phyloP scores from a whole-genome alignment of 2,329 filamentous ascomycete species.

The Beauveria asiatica region DNA sequence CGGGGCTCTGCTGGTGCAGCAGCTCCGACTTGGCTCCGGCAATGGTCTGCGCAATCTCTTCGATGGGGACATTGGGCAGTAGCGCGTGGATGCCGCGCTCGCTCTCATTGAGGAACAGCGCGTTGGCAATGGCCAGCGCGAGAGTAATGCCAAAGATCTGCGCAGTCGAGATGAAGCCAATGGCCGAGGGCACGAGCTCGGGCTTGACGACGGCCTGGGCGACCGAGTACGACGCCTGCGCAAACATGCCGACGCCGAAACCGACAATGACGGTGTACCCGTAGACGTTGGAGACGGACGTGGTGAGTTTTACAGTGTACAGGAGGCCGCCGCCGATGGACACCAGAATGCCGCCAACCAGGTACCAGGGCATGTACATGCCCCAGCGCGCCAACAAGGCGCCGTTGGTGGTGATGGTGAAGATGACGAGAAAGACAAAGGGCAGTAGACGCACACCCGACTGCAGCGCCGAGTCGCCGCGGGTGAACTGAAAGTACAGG shows the following conservation, averaged over 20 bases:
- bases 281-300: slow-evolving; percentile 19
- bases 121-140: slow-evolving; percentile 24
- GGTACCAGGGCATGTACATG: slow-evolving; percentile 33
- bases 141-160: slow-evolving; percentile 26
- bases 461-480: slow-evolving; percentile 28
- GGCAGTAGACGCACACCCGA: slow-evolving; percentile 31
- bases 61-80: slow-evolving; percentile 16
- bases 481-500: slow-evolving; percentile 40
- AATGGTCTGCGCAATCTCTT: slow-evolving; percentile 19
- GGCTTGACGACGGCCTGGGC: slow-evolving; percentile 24
- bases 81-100: not conserved
- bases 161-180: slow-evolving; percentile 27
- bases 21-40: slow-evolving; percentile 13
- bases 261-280: slow-evolving; percentile 31
- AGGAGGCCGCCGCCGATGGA: slow-evolving; percentile 25
- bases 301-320: slow-evolving; percentile 9
- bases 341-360: slow-evolving; percentile 26
- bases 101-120: slow-evolving; percentile 25
- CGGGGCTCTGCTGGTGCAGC: slow-evolving; percentile 8
- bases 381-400: slow-evolving; percentile 24
- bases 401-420: slow-evolving; percentile 26
- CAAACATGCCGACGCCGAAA: slow-evolving; percentile 27
- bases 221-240: slow-evolving; percentile 28
- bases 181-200: slow-evolving; percentile 19
- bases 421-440: slow-evolving; percentile 28